A percentile compares a stretch with the other conserved stretches of the same genome.
phyloP scores from a whole-genome alignment of 139 green algal genomes.

The Chlamydomonas sphaeroides region DNA sequence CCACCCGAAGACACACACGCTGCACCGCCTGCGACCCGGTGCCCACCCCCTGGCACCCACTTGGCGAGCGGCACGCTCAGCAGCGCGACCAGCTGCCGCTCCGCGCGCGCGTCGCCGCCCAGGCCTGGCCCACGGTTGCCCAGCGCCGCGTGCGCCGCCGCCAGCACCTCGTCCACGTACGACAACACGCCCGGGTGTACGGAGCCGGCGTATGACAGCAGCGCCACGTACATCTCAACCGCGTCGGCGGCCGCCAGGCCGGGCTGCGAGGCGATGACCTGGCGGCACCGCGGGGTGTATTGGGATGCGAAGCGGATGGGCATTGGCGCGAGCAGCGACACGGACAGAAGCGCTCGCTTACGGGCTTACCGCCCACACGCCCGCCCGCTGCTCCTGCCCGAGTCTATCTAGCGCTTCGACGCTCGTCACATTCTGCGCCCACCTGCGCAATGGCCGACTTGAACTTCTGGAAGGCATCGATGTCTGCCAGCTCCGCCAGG shows the following conservation, averaged over 20 bases:
- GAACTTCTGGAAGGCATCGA: constrained; percentile 84
- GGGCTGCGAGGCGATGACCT: constrained; percentile 18
- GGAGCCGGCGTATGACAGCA: constrained; percentile 82
- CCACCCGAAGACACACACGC: too few relatives aligned
- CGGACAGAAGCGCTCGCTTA: too few relatives aligned
- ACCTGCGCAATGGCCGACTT: constrained; percentile 66
- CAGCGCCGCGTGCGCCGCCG: constrained; percentile 42
- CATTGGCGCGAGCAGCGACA: too few relatives aligned
- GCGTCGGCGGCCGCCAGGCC: neutral
- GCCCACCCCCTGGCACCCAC: neutral
- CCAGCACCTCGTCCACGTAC: constrained; percentile 64
- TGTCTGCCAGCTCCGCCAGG: constrained; percentile 57
- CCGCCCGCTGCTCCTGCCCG: too few relatives aligned
- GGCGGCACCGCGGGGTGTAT: neutral
- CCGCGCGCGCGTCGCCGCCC: constrained; percentile 68
- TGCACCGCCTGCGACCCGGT: neutral
- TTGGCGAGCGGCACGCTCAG: constrained; percentile 84
- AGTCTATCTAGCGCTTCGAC: too few relatives aligned
- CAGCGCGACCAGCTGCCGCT: constrained; percentile 84
- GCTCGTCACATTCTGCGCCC: too few relatives aligned
- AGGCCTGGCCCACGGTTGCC: constrained; percentile 26
- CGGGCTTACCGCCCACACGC: too few relatives aligned
- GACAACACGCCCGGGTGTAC: constrained; percentile 60
- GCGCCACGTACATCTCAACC: constrained; percentile 85
- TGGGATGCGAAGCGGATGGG: too few relatives aligned